Evolutionary conservation across 2,329 filamentous ascomycete genomes (phyloP).

Genomic region (Fusarium lyarnte): DNA sequence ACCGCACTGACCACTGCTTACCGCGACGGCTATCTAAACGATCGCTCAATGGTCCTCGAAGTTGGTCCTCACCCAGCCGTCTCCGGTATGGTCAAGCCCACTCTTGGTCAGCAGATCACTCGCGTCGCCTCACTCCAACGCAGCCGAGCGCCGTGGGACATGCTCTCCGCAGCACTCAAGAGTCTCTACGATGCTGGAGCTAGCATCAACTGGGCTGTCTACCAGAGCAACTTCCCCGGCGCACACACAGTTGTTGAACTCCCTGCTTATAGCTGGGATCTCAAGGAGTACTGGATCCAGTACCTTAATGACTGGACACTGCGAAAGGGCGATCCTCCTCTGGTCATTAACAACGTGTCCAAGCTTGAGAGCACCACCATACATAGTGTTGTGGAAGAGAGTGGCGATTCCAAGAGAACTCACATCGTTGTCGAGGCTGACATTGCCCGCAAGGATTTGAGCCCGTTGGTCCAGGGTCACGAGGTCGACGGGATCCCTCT

Average conservation of each 20-base stretch:
- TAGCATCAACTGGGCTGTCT: constrained; percentile 39
- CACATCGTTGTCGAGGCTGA: constrained; percentile 32
- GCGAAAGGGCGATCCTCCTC: constrained; percentile 62
- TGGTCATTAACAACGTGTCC: constrained; percentile 10
- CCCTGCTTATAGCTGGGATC: constrained; percentile 76
- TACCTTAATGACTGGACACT: constrained; percentile 76
- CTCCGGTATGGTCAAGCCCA: constrained; percentile 30
- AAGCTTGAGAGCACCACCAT: constrained; percentile 34
- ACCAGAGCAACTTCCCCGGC: constrained; percentile 40
- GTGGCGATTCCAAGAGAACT: constrained; percentile 17
- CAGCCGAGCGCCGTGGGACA: constrained; percentile 10
- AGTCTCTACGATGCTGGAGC: constrained; percentile 20
- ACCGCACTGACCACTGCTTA: constrained; percentile 4
- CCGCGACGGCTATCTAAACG: not conserved
- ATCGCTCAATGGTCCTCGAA: constrained; percentile 26
- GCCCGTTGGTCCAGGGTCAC: constrained; percentile 27
- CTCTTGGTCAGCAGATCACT: constrained; percentile 18
- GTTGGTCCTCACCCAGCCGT: constrained; percentile 35
- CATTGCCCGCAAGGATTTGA: constrained; percentile 32
- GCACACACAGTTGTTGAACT: constrained; percentile 61
- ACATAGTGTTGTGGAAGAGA: constrained; percentile 29
- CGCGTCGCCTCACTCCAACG: constrained; percentile 30
- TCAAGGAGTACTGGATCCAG: constrained; percentile 75
- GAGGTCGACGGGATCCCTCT: constrained; percentile 35
- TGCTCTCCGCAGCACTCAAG: constrained; percentile 15